phyloP scores from a whole-genome alignment of 2,329 filamentous ascomycete species.

The Macrophomina phaseolina region DNA sequence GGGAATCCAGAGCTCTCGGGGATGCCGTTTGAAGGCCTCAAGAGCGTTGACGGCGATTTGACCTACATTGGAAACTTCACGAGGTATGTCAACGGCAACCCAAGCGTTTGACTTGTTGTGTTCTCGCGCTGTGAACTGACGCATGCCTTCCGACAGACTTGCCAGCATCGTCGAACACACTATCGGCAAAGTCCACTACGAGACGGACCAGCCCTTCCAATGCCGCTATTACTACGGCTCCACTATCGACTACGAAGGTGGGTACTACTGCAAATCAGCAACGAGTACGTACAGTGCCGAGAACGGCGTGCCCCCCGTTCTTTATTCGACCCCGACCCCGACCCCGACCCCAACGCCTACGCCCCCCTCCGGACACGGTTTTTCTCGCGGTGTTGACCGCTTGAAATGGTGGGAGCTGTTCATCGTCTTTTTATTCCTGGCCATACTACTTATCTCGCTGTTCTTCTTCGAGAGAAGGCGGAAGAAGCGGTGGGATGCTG shows the following conservation, averaged over 20 bases:
- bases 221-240: not conserved
- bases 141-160: not conserved
- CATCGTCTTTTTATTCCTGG: not conserved
- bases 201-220: not conserved
- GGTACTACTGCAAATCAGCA: constrained; percentile 7
- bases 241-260: not conserved
- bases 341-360: not conserved
- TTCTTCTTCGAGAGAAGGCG: not conserved
- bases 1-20: not conserved
- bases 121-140: not conserved
- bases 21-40: constrained; percentile 8
- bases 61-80: not conserved
- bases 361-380: not conserved
- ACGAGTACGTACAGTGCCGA: not conserved
- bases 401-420: not conserved
- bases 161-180: not conserved
- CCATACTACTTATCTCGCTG: not conserved
- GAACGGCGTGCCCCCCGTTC: not conserved
- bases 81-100: no score
- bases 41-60: not conserved
- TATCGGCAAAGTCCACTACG: constrained; percentile 6
- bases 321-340: not conserved
- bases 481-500: not conserved
- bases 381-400: not conserved
- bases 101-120: no score